Base-by-base conservation (phyloP, 495 filamentous ascomycete genomes). In the Acidomyces sp. region DNA sequence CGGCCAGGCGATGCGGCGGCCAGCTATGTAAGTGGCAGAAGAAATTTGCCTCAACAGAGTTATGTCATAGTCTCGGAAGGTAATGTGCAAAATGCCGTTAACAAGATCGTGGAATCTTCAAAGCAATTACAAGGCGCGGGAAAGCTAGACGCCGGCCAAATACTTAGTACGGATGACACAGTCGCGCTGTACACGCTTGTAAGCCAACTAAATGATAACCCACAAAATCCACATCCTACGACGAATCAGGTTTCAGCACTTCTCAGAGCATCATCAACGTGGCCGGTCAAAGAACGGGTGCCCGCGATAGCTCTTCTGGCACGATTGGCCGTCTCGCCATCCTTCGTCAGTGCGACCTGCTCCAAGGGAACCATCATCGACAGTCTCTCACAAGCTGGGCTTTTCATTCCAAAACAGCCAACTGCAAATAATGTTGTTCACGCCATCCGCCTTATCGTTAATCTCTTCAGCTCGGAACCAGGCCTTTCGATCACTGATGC, bases 251-350 rank as follows among this genome's bases (percentile, higher is more conserved):
- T 52, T 18, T 15, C 37, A 1, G 33, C 48, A 12, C 34, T 42
- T 20, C 61, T 81, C 45, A 80, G 72, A 46, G 61, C 90, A 41
- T 65, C 72, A 10, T 84, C 81, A 3, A 51, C 57, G 11, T 96
- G 92, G 92, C 79, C 85, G 4, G 72, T 75, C 16, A 62, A 72
- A 17, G 76, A 82, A 43, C 75, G 85, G 34, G 70, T 99, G 3
- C 84, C 92, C 3, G 82, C 72, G 10, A 68, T 96, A 30, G 92
- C 95, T 62, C 66, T 93, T 13, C 69, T 95, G 1, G 83, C 88
- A 16, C 70, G 88, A 25, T 63, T 90, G 15, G 77, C 81, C 2
- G 75, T 52, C 22, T 41, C 43, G 9, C 48, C 48, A 4, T 35
- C 37, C 76, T 17, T 75, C 75, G 17, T 69, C 66, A 27, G 71